Conservation (phyloP, 1,139 yeast species). For the Saccharomycopsis hybrid region DNA sequence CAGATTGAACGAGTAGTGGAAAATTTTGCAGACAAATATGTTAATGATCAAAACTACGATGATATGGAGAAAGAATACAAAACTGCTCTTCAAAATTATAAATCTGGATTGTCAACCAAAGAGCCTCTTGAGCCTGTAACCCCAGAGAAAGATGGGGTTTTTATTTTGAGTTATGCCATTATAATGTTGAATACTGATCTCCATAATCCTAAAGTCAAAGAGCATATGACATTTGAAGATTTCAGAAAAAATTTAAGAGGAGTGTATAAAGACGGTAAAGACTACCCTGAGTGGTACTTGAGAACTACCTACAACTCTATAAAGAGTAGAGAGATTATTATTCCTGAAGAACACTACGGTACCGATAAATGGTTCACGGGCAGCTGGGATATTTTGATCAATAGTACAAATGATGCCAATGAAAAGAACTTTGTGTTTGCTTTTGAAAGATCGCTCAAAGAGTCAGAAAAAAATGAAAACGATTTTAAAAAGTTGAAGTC, state of each 20-base stretch:
- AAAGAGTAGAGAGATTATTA: constrained; percentile 79
- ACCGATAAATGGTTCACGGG: constrained; percentile 87
- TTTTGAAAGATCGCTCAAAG: background rate
- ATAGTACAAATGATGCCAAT: constrained; percentile 28
- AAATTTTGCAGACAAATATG: constrained; percentile 75
- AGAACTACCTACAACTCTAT: constrained; percentile 77
- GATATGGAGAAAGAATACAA: constrained; percentile 26
- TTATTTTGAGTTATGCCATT: constrained; percentile 65
- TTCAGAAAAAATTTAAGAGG: constrained; percentile 79
- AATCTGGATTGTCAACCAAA: constrained; percentile 28
- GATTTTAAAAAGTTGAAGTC: constrained; percentile 24
- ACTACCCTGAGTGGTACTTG: constrained; percentile 83
- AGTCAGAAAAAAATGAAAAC: constrained; percentile 9
- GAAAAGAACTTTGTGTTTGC: constrained; percentile 11
- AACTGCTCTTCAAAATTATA: constrained; percentile 23
- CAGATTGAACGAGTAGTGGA: constrained; percentile 92
- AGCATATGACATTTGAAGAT: constrained; percentile 82
- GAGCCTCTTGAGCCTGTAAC: constrained; percentile 50
- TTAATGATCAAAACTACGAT: constrained; percentile 44
- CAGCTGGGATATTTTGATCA: constrained; percentile 82
- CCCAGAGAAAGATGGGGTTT: constrained; percentile 70
- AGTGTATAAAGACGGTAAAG: constrained; percentile 59
- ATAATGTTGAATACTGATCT: constrained; percentile 75
- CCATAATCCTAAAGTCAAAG: constrained; percentile 72
- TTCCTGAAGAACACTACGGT: constrained; percentile 95